Evolutionary conservation across 192 early-diverging fungal species (phyloP).

Genomic region (Coemansia sp.): DNA sequence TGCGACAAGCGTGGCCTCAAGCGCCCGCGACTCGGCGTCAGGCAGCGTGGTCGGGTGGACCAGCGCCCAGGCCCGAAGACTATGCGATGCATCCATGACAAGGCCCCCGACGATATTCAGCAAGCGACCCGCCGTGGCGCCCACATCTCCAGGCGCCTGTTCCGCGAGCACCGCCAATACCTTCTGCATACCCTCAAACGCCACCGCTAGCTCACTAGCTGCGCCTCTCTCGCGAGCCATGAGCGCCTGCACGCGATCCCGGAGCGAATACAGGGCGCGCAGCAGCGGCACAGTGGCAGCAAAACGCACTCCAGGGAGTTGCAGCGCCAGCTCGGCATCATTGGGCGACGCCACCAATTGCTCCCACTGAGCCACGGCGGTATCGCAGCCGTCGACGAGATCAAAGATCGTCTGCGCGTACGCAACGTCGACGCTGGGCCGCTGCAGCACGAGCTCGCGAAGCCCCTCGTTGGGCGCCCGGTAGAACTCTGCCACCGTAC

Average conservation of each 20-base stretch:
- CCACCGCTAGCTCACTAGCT: constrained; percentile 44
- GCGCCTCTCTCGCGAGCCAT: constrained; percentile 11
- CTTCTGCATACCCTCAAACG: constrained; percentile 34
- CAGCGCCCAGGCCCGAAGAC: constrained; percentile 29
- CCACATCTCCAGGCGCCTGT: neutral
- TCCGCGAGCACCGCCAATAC: neutral
- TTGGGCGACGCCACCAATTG: neutral
- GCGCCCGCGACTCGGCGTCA: constrained; percentile 20
- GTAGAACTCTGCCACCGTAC: constrained; percentile 1
- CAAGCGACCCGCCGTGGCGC: neutral
- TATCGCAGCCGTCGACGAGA: constrained; percentile 32
- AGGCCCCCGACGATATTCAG: constrained; percentile 1
- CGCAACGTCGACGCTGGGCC: constrained; percentile 27
- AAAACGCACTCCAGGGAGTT: neutral
- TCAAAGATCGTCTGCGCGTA: constrained; percentile 29
- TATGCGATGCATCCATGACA: constrained; percentile 41
- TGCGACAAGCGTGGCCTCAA: constrained; percentile 15
- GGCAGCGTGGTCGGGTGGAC: constrained; percentile 35
- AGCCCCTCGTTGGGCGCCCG: neutral
- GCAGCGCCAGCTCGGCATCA: neutral
- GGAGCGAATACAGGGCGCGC: constrained; percentile 13
- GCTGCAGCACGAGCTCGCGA: constrained; percentile 41
- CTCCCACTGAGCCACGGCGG: constrained; percentile 24
- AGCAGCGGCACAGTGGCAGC: constrained; percentile 8
- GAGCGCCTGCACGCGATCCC: constrained; percentile 13